Base-by-base conservation (phyloP, 2,329 filamentous ascomycete genomes). In the Hansfordia pulvinata region DNA sequence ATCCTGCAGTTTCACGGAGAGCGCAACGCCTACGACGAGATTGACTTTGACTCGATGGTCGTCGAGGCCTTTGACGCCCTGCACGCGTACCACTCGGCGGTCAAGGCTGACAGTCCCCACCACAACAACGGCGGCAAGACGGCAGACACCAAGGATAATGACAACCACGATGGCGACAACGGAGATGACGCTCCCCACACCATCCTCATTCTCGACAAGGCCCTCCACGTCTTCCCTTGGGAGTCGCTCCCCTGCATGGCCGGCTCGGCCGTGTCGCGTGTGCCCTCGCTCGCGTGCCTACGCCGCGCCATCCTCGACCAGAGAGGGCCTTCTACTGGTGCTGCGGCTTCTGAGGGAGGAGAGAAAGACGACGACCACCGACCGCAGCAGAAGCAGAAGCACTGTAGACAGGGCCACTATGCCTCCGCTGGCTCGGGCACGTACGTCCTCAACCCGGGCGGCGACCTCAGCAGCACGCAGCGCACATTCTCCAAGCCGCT, bases 1-100 rank as follows among this genome's bases (percentile, higher is more conserved):
- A 86, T 96, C 27, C 62, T 98, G 3, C 90, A 96, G 47, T 96
- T 98, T 51, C 83, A 93, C 40, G 90, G 90, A 10, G 92, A 98
- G 54, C 71, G 76, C 25, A 98, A 96, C 46, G 90, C 92, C 1
- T 94, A 94, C 52, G 90, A 98, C 41, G 90, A 98, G 54, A 82
- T 98, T 35, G 88, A 96, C 50, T 93, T 96, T 45, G 90, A 98
- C 36, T 58, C 67, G 38, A 92, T 98, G 71, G 74, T 86, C 5
- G 66, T 96, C 20, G 85, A 93, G 40, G 83, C 82, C 0, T 68
- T 84, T 20, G 88, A 94, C 52, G 83, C 85, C 3, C 58, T 98
- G 15, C 71, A 76, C 26, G 68, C 72, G 1, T 94, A 94, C 44
- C 76, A 93, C 42, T 62, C 58, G 14, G 55, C 58, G 1, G 52